Evolutionary conservation across 371 early-diverging fungal genomes (phyloP), one percentile per base, ranked within the genome.

Genomic region (Mortierella polycephala): DNA sequence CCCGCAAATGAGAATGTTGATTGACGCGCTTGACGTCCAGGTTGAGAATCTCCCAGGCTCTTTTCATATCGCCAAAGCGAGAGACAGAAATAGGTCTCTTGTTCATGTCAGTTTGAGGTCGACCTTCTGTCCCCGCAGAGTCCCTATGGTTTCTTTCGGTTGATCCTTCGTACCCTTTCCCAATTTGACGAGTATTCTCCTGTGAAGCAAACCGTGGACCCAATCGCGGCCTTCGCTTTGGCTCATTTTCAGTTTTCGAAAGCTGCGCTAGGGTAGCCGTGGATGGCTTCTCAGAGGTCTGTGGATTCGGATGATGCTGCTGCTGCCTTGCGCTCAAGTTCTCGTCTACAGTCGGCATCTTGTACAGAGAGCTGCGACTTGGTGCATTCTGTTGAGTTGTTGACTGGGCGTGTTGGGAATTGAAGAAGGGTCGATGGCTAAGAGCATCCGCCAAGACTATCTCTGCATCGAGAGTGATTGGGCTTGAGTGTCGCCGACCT

Each of bases 1-100:
- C 77, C 11, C 72, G 68, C 57, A 77, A 12, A 12, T 63, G 64
- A 16, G 77, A 77, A 40, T 77, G 71, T 40, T 61, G 77, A 16
- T 71, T 77, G 51, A 77, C 7, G 16, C 77, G 68, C 49, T 79
- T 79, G n/a, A 65, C 67, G 39, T 79, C 80, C 70, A 73, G 12
- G 60, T 69, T 79, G n/a, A 79, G 57, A 21, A 79, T 66, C 57
- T 79, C 80, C 80, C 80, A 79, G 66, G 80, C 80, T 37, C 47
- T 69, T 40, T 56, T 72, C 80, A 79, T 79, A 37, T 79, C 74
- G 5, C 68, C 57, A 51, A 69, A 57, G 1, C 80, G 69, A n/a
- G 70, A 45, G 21, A 42, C 23, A 2, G 70, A 56, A 11, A 59
- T 45, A 0, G 70, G 70, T 55, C 59, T 59, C 1, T 37, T 61